A percentile compares a stretch with the other conserved stretches of the same genome.
These are phyloP conservation scores for Brassica hybrid DNA, from an alignment of 441 rosid species.

Conservation along the genomic window DNA sequence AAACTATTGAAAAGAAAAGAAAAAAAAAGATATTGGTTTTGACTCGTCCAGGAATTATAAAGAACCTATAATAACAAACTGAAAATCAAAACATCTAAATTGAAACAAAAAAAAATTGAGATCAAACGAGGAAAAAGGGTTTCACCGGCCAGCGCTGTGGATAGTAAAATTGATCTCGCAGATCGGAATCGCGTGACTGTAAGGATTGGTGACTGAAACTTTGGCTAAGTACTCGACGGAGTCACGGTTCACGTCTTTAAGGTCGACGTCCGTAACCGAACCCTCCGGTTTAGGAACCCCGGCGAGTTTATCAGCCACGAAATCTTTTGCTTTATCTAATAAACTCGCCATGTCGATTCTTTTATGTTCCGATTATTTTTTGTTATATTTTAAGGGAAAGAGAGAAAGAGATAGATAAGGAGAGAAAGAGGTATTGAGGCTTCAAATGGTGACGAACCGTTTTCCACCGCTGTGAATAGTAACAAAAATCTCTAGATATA, in stretches of 20 bases:
- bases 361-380: not conserved
- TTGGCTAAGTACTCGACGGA: conserved; percentile 65
- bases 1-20: not conserved
- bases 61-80: not conserved
- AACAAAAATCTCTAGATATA: too few relatives aligned
- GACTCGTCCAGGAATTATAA: not conserved
- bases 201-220: conserved; percentile 74
- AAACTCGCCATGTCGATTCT: conserved; percentile 47
- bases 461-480: too few relatives aligned
- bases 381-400: too few relatives aligned
- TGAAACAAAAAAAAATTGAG: not conserved
- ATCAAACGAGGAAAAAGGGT: not conserved
- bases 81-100: not conserved
- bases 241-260: conserved; percentile 65
- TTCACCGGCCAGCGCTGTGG: conserved; percentile 78
- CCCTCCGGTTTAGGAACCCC: conserved; percentile 77
- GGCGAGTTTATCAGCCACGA: conserved; percentile 66
- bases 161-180: conserved; percentile 72
- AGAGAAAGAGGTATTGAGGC: too few relatives aligned
- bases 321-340: conserved; percentile 70
- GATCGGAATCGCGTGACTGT: conserved; percentile 65
- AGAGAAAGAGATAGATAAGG: too few relatives aligned
- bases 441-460: too few relatives aligned
- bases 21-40: not conserved
- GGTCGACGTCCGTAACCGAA: conserved; percentile 58